phyloP scores from a whole-genome alignment of 805 yeast species.

The Metschnikowia gruessii region DNA sequence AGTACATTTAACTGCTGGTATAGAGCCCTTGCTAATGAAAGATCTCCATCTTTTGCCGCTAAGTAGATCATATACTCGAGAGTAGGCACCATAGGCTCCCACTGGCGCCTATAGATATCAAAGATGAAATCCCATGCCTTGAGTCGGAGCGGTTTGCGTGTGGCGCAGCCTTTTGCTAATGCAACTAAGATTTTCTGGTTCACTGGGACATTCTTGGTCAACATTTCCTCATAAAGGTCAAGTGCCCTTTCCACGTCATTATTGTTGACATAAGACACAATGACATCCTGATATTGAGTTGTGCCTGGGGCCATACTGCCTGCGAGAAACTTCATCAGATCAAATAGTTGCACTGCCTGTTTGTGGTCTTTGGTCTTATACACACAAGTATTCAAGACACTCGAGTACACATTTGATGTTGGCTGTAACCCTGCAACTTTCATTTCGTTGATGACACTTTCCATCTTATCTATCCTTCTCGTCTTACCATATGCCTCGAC shows the following conservation, averaged over 20 bases:
- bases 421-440: slow-evolving; percentile 38
- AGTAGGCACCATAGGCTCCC: slow-evolving; percentile 47
- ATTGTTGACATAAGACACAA: slow-evolving; percentile 60
- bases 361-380: slow-evolving; percentile 46
- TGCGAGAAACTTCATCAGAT: slow-evolving; percentile 80
- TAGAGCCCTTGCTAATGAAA: slow-evolving; percentile 65
- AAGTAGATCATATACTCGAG: slow-evolving; percentile 70
- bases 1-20: slow-evolving; percentile 46
- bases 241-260: slow-evolving; percentile 70
- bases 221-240: slow-evolving; percentile 73
- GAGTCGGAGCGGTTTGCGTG: slow-evolving; percentile 43
- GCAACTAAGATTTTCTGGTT: slow-evolving; percentile 46
- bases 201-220: slow-evolving; percentile 22
- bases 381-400: slow-evolving; percentile 60
- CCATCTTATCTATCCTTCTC: slow-evolving; percentile 37
- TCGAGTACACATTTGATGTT: slow-evolving; percentile 47
- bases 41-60: slow-evolving; percentile 79
- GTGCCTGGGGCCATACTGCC: slow-evolving; percentile 62
- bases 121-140: slow-evolving; percentile 79
- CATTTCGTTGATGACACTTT: slow-evolving; percentile 39
- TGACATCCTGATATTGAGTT: slow-evolving; percentile 66
- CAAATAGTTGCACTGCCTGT: slow-evolving; percentile 73
- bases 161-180: slow-evolving; percentile 66
- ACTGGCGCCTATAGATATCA: slow-evolving; percentile 49
- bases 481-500: slow-evolving; percentile 46